Base-by-base conservation (phyloP, 345 rosid genomes). In the Euphorbia peplus region DNA sequence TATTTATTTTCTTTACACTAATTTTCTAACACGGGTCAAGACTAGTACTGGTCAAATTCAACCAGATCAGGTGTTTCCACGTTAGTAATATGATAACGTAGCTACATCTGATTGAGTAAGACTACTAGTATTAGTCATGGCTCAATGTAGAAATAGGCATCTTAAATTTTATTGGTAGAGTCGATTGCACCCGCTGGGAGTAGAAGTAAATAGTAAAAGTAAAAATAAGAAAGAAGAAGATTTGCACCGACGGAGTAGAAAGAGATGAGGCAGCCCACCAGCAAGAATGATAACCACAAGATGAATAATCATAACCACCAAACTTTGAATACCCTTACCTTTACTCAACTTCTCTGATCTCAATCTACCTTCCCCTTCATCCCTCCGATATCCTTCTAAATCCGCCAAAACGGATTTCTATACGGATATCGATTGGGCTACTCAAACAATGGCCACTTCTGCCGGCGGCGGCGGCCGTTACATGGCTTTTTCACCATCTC, bases 401-500 rank as follows among this genome's bases (percentile, higher is more conserved):
- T 37, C 54, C 32, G 37, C 42, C 29, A 63, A 70, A n/a, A 63
- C 68, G 74, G 74, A 70, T 63, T 51, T 62, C n/a, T 62, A 70
- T 24, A 53, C 58, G 11, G 73, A 74, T 29, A 74, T 74, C 24
- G 73, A 74, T 63, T 74, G 72, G 77, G 62, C 69, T 14, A 74
- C 73, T 29, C 29, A 24, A 48, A 71, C 32, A 16, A 76, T 76
- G 75, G 24, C 64, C 11, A 28, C 75, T 26, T 15, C 70, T n/a
- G 54, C 29, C 37, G 70, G 74, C 63, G 66, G 73, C 71, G 78
- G 83, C 13, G 85, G 90, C 42, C 84, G 95, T 60, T 93, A 70
- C 80, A 91, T 93, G 96, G 79, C 88, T 30, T 93, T 81, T 83
- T 86, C 95, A 25, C 91, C 91, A 15, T 91, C 98, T 30, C 97